Base-by-base conservation (phyloP, 2,329 filamentous ascomycete species). In the Tolypocladium sp. region DNA sequence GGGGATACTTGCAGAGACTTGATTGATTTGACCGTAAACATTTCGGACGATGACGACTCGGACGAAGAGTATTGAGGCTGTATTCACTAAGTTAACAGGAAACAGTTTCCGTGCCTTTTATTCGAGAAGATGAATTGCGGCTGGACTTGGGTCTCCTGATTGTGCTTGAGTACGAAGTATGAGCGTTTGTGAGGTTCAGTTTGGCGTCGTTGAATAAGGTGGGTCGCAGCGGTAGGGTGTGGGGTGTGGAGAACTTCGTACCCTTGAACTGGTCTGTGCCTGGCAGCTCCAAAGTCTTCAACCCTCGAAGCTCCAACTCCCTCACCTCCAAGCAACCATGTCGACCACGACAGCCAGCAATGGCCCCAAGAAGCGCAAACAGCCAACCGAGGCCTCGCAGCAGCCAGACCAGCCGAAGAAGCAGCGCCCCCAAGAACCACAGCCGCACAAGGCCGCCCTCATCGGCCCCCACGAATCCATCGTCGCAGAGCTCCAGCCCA, bases 401-500 rank as follows among this genome's bases (percentile, higher is more conserved):
- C 17, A 40, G 46, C 40, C 44, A 25, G 40, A 58, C 15, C 22
- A 13, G 13, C 52, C 53, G n/a, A 61, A 63, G 59, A 62, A 59
- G 41, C 40, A 33, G 9, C 62, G 59, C 30, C 56, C 60, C 17
- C 38, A 59, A 20, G 55, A 58, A 3, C 35, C 57, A 2, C 61
- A 59, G 35, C 56, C 63, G 9, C 55, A 60, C 55, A 62, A 54
- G 20, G 37, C 63, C 9, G 58, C 67, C 55, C 68, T 76, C 37
- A 63, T 68, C 61, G 68, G 65, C 13, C 74, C 79, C 27, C 73
- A 79, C 67, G 75, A 76, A 59, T 66, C 73, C 12, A 66, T 80
- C n/a, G 67, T 80, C 59, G 65, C 69, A 30, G 73, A 77, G 57
- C 74, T 85, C 22, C 69, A 70, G 25, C 63, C 72, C 4, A 78